Evolutionary conservation across 345 rosid genomes (phyloP), one percentile per base, ranked within the genome.

Genomic region (Draba incana): DNA sequence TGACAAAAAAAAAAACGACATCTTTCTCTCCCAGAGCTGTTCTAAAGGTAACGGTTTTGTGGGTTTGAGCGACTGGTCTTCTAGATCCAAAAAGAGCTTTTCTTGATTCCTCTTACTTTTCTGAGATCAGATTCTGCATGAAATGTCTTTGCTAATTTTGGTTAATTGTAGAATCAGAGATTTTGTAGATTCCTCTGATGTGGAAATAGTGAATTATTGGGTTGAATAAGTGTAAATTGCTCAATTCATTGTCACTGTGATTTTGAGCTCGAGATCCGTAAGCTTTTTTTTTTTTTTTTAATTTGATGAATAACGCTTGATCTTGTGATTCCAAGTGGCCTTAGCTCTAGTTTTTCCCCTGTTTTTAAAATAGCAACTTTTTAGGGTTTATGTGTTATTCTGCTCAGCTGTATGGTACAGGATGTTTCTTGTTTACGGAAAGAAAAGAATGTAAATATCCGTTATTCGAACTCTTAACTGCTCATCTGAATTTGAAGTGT

Each of bases 111-210:
- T 72, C 68, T 78, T 70, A 27, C 55, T 59, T 74, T 59, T 4
- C 8, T 60, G 82, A 77, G 86, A 84, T 82, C 83, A 74, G 76
- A 68, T 35, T 72, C 50, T 72, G 71, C 71, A 73, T 73, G 71
- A 50, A 33, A 25, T 57, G 31, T 10, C 43, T 57, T 13, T 14
- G 56, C 35, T 30, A 58, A 0, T 11, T 58, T 16, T 9, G 56
- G 27, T 11, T 57, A 39, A 38, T 27, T 72, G 35, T 64, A 55
- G 60, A 31, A 24, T 49, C 53, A 65, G 23, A 57, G 30, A 25
- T 42, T 39, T 46, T 66, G 2, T 48, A 47, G 47, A 43, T 33
- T 38, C 57, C 37, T 8, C n/a, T 57, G 30, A 57, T 72, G 61
- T 28, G 4, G 71, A 57, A 57, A 49, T 49, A 43, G 46, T 65